Evolutionary conservation across 2,329 filamentous ascomycete genomes (phyloP), one percentile per base, ranked within the genome.

Genomic region (Graphiopsis chlorocephala): DNA sequence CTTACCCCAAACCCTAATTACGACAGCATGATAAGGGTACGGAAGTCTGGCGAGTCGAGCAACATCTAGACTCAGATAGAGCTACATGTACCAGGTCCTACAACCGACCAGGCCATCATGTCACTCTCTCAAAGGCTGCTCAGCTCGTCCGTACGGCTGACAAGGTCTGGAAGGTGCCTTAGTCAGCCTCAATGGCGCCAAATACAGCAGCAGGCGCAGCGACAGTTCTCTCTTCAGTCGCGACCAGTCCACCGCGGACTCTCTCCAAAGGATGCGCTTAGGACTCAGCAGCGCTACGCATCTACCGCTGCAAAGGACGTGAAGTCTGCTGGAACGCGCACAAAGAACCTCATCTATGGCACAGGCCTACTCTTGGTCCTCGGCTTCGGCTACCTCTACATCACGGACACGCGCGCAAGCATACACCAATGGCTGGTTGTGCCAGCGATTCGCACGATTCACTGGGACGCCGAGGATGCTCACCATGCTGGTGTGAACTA

Each of bases 401-500:
- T 79, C 62, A 85, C 83, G 58, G 83, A 85, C 68, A 84, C 83
- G 2, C 81, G 83, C 64, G 82, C 83, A 6, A 80, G 81, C 70
- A 72, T 85, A 26, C 83, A 85, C 72, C 77, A 80, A 76, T 85
- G 81, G 75, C 74, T 83, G 20, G 76, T 83, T 20, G 79, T 90
- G 2, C 90, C 85, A 0, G 74, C 88, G 20, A 74, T 95, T 4
- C 88, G 91, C 58, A 78, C 83, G 61, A 65, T 91, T 65, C 90
- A 86, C 76, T 84, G 89, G 4, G 91, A 95, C 72, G 90, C 90
- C 65, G 95, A 99, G 78, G 92, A 96, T 45, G 95, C 94, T n/a
- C 95, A 99, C 76, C 89, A 96, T 73, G 82, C 84, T 25, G 91
- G 91, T 59, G 92, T 91, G 2, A 80, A 83, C 42, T 82, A 87